These are phyloP conservation scores for Cubamyces sp. DNA, from an alignment of 768 basidiomycete genomes.

Conservation along the genomic window DNA sequence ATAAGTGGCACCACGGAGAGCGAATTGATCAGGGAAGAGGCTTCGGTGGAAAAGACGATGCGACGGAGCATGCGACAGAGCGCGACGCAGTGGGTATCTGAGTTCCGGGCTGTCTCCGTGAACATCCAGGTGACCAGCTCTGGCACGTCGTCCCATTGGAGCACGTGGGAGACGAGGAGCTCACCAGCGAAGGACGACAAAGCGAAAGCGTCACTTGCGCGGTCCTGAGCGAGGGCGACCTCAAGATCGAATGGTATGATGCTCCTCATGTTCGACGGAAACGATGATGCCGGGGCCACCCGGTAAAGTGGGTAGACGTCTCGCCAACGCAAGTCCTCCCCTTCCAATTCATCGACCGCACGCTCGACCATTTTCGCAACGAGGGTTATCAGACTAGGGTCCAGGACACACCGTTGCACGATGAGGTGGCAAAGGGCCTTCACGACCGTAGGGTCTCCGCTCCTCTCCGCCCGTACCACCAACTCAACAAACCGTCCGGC, in stretches of 20 bases:
- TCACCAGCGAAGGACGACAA: conserved; percentile 29
- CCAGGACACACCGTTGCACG: conserved; percentile 58
- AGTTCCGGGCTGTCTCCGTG: conserved; percentile 13
- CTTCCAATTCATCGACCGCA: conserved; percentile 47
- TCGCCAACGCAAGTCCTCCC: conserved; percentile 33
- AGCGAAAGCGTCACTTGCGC: background rate
- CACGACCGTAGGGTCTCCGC: conserved; percentile 51
- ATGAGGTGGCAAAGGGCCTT: conserved; percentile 54
- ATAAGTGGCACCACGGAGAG: conserved; percentile 21
- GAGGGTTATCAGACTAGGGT: conserved; percentile 53
- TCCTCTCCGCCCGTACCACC: conserved; percentile 51
- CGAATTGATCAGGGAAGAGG: conserved; percentile 24
- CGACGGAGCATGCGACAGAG: conserved; percentile 30
- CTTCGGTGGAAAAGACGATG: conserved; percentile 28
- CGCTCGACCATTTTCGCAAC: conserved; percentile 55
- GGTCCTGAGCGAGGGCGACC: background rate
- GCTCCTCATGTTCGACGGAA: conserved; percentile 22
- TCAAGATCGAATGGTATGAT: conserved; percentile 20
- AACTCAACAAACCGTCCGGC: conserved; percentile 52
- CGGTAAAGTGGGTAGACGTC: conserved; percentile 29
- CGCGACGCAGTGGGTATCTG: conserved; percentile 22
- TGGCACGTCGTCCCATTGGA: conserved; percentile 28
- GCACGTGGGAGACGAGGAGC: conserved; percentile 30
- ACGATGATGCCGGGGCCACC: conserved; percentile 25
- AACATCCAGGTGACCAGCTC: conserved; percentile 29